phyloP scores from a whole-genome alignment of 208 protist species.

The Endotrypanum monterogeii region DNA sequence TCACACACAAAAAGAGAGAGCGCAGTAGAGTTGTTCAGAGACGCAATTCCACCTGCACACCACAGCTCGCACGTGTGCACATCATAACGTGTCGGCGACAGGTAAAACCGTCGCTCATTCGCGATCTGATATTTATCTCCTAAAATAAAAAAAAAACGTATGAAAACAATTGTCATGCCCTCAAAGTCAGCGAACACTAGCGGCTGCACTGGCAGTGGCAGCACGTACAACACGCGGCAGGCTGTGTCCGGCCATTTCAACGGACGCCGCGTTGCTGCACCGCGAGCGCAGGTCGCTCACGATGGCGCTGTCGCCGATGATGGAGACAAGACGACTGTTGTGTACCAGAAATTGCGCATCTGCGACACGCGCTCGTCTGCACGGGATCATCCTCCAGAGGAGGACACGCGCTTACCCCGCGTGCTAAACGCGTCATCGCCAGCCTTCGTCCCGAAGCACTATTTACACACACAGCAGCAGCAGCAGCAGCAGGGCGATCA shows the following conservation, averaged over 20 bases:
- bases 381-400: background rate
- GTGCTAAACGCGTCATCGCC: constrained; percentile 23
- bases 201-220: background rate
- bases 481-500: constrained; percentile 8
- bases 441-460: constrained; percentile 21
- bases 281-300: constrained; percentile 4
- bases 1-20: background rate
- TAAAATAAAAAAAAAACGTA: no score
- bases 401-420: background rate
- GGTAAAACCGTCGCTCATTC: background rate
- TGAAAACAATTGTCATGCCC: background rate
- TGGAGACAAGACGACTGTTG: background rate
- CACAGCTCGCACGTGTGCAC: no score
- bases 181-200: background rate
- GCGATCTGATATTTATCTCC: background rate
- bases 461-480: constrained; percentile 9
- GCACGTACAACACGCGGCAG: background rate
- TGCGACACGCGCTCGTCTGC: background rate
- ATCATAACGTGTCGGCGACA: no score
- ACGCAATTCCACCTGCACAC: no score
- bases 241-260: background rate
- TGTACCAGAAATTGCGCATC: background rate
- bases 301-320: background rate
- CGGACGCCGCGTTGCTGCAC: background rate
- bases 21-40: no score